phyloP scores from a whole-genome alignment of 2,329 filamentous ascomycete genomes.

The Boeremia lycopersici region DNA sequence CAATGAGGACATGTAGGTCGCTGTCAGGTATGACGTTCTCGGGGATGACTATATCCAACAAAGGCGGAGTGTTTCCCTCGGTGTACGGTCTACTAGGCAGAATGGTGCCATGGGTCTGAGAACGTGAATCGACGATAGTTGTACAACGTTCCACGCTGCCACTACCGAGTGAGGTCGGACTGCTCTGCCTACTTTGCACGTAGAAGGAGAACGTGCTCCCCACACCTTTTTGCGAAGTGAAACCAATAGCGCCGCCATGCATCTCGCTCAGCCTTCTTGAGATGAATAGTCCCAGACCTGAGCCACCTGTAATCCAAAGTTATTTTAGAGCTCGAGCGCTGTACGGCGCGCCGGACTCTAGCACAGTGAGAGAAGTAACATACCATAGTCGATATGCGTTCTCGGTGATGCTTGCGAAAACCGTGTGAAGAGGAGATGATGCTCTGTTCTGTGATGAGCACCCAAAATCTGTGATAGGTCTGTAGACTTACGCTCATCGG shows the following conservation, averaged over 20 bases:
- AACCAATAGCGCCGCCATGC: conserved; percentile 40
- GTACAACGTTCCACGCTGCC: background rate
- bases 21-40: conserved; percentile 7
- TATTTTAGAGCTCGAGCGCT: background rate
- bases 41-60: background rate
- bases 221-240: conserved; percentile 26
- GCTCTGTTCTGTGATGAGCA: conserved; percentile 27
- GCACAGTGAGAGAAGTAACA: background rate
- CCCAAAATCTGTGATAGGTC: background rate
- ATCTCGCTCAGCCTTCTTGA: conserved; percentile 37
- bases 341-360: too few species aligned
- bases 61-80: background rate
- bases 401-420: conserved; percentile 42
- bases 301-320: conserved; percentile 31
- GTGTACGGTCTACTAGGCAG: conserved; percentile 15
- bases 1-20: conserved; percentile 36
- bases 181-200: conserved; percentile 29
- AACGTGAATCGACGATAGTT: conserved; percentile 11
- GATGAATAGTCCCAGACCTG: conserved; percentile 44
- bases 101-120: conserved; percentile 18
- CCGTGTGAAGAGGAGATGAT: conserved; percentile 40
- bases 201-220: conserved; percentile 45
- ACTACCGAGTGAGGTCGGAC: background rate
- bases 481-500: conserved; percentile 21
- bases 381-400: conserved; percentile 46